These are phyloP conservation scores for Rutstroemia sp. DNA, from an alignment of 2,329 filamentous ascomycete genomes.

Conservation along the genomic window DNA sequence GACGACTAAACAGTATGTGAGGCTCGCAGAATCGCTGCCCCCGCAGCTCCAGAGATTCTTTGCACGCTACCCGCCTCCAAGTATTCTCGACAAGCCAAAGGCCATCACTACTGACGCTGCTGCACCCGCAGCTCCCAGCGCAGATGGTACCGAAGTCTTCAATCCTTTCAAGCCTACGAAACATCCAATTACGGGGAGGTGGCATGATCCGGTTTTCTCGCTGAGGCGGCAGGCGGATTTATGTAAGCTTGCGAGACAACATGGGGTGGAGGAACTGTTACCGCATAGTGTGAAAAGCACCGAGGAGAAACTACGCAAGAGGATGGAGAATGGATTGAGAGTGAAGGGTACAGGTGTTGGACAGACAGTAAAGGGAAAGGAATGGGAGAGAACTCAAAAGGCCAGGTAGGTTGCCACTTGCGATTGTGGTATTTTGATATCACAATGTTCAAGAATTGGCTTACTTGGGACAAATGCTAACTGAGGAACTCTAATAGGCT, in stretches of 20 bases:
- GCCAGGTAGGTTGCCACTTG: constrained; percentile 46
- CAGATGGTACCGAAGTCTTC: constrained; percentile 36
- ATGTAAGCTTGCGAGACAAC: constrained; percentile 71
- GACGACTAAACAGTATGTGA: constrained; percentile 28
- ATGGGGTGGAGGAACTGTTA: constrained; percentile 75
- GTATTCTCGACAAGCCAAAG: constrained; percentile 41
- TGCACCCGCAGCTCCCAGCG: constrained; percentile 31
- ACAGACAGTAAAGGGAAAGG: constrained; percentile 90
- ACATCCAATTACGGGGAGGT: constrained; percentile 71
- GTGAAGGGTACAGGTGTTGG: constrained; percentile 92
- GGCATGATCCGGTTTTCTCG: constrained; percentile 78
- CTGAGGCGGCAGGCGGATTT: constrained; percentile 84
- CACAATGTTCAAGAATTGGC: not conserved
- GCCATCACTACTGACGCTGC: constrained; percentile 15
- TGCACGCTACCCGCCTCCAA: constrained; percentile 73
- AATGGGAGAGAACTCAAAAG: constrained; percentile 81
- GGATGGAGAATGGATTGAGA: constrained; percentile 71
- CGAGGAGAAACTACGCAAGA: constrained; percentile 59
- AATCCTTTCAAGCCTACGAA: constrained; percentile 71
- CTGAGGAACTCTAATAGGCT: constrained; percentile 44
- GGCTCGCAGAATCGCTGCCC: constrained; percentile 66
- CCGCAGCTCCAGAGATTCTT: constrained; percentile 78
- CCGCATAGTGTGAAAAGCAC: constrained; percentile 72
- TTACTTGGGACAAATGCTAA: constrained; percentile 11
- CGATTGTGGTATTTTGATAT: constrained; percentile 19